Base-by-base conservation (phyloP, 352 stramenopile species). In the Phytophthora nicotianae region DNA sequence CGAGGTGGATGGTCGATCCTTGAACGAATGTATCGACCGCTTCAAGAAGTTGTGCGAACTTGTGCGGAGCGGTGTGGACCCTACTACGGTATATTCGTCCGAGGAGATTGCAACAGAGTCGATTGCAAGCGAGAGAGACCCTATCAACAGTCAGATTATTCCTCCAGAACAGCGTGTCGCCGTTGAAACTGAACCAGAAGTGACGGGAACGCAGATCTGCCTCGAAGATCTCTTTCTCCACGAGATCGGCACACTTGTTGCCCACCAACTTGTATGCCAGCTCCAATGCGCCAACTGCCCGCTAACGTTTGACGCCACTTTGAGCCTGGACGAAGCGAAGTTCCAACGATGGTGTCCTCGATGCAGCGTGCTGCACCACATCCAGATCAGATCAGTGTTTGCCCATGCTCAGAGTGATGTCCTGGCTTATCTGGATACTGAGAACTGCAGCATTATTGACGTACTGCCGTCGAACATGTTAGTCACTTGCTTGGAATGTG, bases 21-120 rank as follows among this genome's bases (percentile, higher is more conserved):
- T 93, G 33, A 90, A 83, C 55, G 81, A 93, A 37, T 93, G 82
- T 45, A 89, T 93, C 51, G 82, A 89, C 32, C 82, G 82, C 9
- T 91, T 83, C 56, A 84, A 89, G 53, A 51, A 77, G 32, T 58
- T 91, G 7, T 76, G 68, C n/a, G 52, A 74, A 14, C 53, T 89
- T 16, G 65, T 91, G 0, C 75, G 75, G 4, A 65, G 42, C 13
- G 58, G 51, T 16, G 24, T 68, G 17, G 58, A 68, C 19, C 17
- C 21, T 4, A 13, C 32, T n/a, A 38, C 29, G 5, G 47, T 4
- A 20, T 3, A 14, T 23, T 29, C 38, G 5, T 14, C n/a, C 51
- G 57, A 74, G 20, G 54, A 50, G 4, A 9, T 14, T 16, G 46
- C 24, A 33, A 13, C 27, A 13, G 27, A 13, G 27, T n/a, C 32